Base-by-base conservation (phyloP, 805 yeast species). In the Schizosaccharomyces lindneri region DNA sequence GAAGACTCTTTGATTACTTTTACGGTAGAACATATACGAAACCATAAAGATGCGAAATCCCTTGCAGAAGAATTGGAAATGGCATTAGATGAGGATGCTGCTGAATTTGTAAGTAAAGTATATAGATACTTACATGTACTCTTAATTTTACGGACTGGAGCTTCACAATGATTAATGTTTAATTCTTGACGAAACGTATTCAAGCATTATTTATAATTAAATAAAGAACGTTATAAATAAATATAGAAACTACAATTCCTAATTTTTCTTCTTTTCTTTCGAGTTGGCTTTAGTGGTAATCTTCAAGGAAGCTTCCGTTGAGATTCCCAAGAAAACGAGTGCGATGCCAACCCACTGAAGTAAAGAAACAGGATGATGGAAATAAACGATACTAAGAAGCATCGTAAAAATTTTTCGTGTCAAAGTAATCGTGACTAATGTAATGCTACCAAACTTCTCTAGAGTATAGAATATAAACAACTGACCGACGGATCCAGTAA, bases 371-470 rank as follows among this genome's bases (percentile, higher is more conserved):
- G 70, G 69, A 69, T 93, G 97, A n/a, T 93, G 90, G 72, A 87
- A 90, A 65, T 90, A 73, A 3, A 87, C 70, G 61, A 93, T 96
- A 67, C 95, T 85, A 61, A 90, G 72, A 43, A 88, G 77, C 97
- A 93, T 90, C 48, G 97, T 87, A 60, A 88, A 75, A 96, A 93
- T 90, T 69, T 93, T 93, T 67, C 99, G 78, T 0, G 98, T 90
- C 9, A 93, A 97, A 0, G 97, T 93, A 19, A 94, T 90, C 51
- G 95, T 90, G 36, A 90, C 88, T 62, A 93, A 75, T 0, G 85
- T 79, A 63, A 93, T 74, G 1, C 96, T 87, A 60, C 90, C 95
- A 69, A 86, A 93, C 63, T 80, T 77, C 66, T 87, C 93, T 59
- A 93, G 73, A 1, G 95, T 87, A 61, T 81, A 72, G 69, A 89